Evolutionary conservation across 1,284 basidiomycete genomes (phyloP).

Genomic region (Cryptococcus jaspeensis): DNA sequence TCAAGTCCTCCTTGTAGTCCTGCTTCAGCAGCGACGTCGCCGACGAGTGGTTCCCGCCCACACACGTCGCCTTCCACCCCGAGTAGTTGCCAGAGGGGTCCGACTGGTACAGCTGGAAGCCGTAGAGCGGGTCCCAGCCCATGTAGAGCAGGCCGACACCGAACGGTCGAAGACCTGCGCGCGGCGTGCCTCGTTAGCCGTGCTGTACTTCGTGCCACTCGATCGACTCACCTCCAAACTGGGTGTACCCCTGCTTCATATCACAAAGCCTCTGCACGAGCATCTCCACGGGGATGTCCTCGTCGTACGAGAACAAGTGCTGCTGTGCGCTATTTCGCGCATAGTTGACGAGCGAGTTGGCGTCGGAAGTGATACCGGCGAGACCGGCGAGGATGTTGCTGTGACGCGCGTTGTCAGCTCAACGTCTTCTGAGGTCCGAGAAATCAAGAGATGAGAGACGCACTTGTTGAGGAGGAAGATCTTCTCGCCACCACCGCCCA

Average conservation of each 20-base stretch:
- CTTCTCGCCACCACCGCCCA: constrained; percentile 92
- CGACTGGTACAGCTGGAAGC: constrained; percentile 97
- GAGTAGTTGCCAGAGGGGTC: constrained; percentile 98
- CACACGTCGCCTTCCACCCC: constrained; percentile 98
- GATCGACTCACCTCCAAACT: constrained; percentile 75
- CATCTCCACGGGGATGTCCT: constrained; percentile 96
- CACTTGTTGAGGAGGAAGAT: constrained; percentile 85
- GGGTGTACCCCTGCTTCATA: constrained; percentile 98
- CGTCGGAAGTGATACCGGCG: constrained; percentile 93
- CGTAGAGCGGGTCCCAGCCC: constrained; percentile 92
- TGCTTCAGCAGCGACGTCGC: constrained; percentile 76
- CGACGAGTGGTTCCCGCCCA: constrained; percentile 88
- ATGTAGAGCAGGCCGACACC: constrained; percentile 96
- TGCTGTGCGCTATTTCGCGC: constrained; percentile 86
- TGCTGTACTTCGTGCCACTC: not conserved
- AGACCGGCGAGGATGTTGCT: constrained; percentile 96
- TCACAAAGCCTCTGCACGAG: constrained; percentile 92
- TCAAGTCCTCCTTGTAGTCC: constrained; percentile 96
- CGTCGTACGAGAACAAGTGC: constrained; percentile 87
- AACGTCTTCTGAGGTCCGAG: not conserved
- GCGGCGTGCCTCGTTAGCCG: not conserved
- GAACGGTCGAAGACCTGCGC: constrained; percentile 86
- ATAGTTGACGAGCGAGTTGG: constrained; percentile 95
- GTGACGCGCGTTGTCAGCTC: constrained; percentile 7
- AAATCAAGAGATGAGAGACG: constrained; percentile 18